A percentile compares a stretch with the other conserved stretches of the same genome.
These are phyloP conservation scores for Hypomyces perniciosus DNA, from an alignment of 2,329 filamentous ascomycete species.

Conservation along the genomic window DNA sequence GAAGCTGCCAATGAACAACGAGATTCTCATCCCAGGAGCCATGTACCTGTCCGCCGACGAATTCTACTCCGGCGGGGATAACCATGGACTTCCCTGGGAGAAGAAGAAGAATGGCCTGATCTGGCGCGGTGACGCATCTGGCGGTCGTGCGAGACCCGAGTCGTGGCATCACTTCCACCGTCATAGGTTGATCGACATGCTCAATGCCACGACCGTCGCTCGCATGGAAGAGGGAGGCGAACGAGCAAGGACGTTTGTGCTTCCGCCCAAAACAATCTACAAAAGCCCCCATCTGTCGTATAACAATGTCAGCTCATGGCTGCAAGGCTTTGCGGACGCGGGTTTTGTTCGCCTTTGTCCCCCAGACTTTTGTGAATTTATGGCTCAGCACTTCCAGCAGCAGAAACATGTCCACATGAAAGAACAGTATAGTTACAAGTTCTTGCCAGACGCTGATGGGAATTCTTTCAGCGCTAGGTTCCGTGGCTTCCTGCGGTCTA, in stretches of 20 bases:
- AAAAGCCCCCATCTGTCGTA: conserved; percentile 31
- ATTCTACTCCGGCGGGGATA: conserved; percentile 51
- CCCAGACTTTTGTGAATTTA: conserved; percentile 33
- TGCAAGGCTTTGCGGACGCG: conserved; percentile 34
- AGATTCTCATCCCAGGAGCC: conserved; percentile 58
- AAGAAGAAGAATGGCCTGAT: conserved; percentile 50
- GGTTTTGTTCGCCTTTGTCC: conserved; percentile 41
- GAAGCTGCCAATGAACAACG: conserved; percentile 57
- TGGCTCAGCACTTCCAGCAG: conserved; percentile 30
- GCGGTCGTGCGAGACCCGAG: conserved; percentile 44
- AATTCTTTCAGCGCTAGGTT: conserved; percentile 59
- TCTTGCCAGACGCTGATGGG: conserved; percentile 66
- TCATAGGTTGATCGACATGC: conserved; percentile 64
- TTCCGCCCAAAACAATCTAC: conserved; percentile 39
- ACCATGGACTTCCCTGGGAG: conserved; percentile 52
- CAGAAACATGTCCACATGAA: conserved; percentile 35
- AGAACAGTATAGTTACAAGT: conserved; percentile 54
- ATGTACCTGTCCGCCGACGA: conserved; percentile 57
- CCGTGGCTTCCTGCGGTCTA: conserved; percentile 57
- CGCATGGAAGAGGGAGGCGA: conserved; percentile 37
- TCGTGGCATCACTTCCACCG: conserved; percentile 66
- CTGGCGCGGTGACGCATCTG: conserved; percentile 62
- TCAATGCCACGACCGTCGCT: conserved; percentile 55
- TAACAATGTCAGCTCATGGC: conserved; percentile 35
- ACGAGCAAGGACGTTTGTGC: conserved; percentile 42